Evolutionary conservation across 2,329 filamentous ascomycete species (phyloP), one percentile per base, ranked within the genome.

Genomic region (Fusarium devonianum): DNA sequence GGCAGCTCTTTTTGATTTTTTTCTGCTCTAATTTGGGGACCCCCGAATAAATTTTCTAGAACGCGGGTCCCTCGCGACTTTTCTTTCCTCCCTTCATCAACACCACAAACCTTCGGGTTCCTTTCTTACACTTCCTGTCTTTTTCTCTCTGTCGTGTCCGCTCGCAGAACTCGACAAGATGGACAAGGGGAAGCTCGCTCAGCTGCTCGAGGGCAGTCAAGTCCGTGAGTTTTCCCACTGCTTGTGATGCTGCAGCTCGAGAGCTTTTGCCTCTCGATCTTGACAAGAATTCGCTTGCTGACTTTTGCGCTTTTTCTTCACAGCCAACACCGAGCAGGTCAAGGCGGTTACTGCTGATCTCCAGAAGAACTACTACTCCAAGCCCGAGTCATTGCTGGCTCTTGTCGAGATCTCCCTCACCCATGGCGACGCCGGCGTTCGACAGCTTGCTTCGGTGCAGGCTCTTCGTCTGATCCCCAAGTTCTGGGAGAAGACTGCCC

Each of bases 381-480:
- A 91, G 63, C 88, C 93, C 28, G 84, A 92, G 67, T 90, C 91
- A 12, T 85, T 97, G 49, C 82, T 93, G 46, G 85, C 90, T 66
- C 87, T 97, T 56, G 84, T 97, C 63, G 91, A 97, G 75, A 86
- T 97, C 67, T 82, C 95, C 63, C 88, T 91, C 65, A 90, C 88
- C 49, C 88, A 96, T 73, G 79, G 86, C 53, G 80, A 86, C 68
- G 71, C 82, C 35, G 83, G 86, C 62, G 80, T 97, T 46, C 88
- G 92, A 67, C 94, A 97, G 79, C 83, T 96, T 60, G 92, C 94
- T 42, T 90, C 92, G 42, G 91, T 97, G 58, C 92, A 97, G 80
- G 89, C 89, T 21, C 81, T 91, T 53, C 88, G 91, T 66, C 81
- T 96, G 34, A 88, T 94, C 28, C 74, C 81, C 62, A 95, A 90